Percentiles rank a stretch among this genome's conserved stretches.
Conservation (phyloP, 73 alveolate species). For the Paramecium bursaria region DNA sequence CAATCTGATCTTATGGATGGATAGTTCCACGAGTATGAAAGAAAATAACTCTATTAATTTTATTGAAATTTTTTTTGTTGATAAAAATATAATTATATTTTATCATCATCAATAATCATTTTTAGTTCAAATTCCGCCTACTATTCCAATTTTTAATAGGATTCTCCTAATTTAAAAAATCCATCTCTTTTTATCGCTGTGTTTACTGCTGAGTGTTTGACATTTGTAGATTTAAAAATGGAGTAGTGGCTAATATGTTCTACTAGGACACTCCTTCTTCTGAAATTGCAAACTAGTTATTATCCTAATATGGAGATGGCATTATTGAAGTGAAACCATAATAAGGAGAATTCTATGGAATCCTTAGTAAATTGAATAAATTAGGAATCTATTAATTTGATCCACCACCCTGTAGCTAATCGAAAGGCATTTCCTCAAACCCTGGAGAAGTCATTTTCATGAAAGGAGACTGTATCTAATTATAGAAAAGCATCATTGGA, state of each 20-base stretch:
- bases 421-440: neutral
- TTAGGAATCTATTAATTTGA: neutral
- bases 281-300: neutral
- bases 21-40: slow-evolving; percentile 23
- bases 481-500: neutral
- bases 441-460: neutral
- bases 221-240: neutral
- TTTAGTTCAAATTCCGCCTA: slow-evolving; percentile 41
- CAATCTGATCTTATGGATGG: slow-evolving; percentile 15
- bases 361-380: neutral
- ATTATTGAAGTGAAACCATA: neutral
- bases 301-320: neutral
- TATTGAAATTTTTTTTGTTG: no score
- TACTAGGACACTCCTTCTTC: neutral
- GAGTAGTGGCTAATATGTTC: slow-evolving; percentile 10
- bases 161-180: slow-evolving; percentile 32
- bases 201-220: neutral
- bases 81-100: no score
- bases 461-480: no score
- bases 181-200: slow-evolving; percentile 21
- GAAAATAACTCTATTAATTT: slow-evolving; percentile 10
- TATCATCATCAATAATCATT: neutral
- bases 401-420: neutral
- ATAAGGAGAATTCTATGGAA: neutral
- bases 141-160: slow-evolving; percentile 26